Percentiles rank a stretch among this genome's conserved stretches.
phyloP scores from a whole-genome alignment of 2,329 filamentous ascomycete genomes.

The Verticillium albo-atrum region DNA sequence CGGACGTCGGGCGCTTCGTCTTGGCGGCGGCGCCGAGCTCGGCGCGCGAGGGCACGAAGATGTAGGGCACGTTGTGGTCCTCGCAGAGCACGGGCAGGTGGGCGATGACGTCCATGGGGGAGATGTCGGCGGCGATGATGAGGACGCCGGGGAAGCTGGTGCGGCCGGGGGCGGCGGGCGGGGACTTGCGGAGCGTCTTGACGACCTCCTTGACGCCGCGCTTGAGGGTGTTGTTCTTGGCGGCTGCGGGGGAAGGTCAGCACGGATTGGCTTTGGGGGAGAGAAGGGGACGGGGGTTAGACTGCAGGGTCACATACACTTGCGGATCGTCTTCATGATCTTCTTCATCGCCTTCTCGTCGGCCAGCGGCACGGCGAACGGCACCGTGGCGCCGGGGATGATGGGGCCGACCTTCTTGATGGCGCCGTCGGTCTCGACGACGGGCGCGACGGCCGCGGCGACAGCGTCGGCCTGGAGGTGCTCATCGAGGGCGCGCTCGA shows the following conservation, averaged over 20 bases:
- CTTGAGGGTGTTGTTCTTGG: conserved; percentile 92
- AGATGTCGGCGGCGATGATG: conserved; percentile 94
- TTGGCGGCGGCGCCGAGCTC: conserved; percentile 90
- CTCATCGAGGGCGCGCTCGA: conserved; percentile 60
- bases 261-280: too few relatives aligned
- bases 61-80: conserved; percentile 94
- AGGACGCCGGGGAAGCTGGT: conserved; percentile 69
- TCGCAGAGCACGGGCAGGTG: conserved; percentile 98
- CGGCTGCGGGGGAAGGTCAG: conserved; percentile 52
- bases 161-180: conserved; percentile 61
- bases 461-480: conserved; percentile 55
- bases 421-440: conserved; percentile 39
- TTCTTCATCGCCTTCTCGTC: conserved; percentile 72
- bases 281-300: too few relatives aligned
- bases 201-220: conserved; percentile 98
- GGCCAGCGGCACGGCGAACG: conserved; percentile 77
- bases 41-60: conserved; percentile 88
- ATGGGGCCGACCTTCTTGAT: conserved; percentile 37
- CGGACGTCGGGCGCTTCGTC: conserved; percentile 94
- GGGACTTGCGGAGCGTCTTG: conserved; percentile 93
- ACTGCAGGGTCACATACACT: conserved; percentile 36
- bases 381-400: conserved; percentile 60
- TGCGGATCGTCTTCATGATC: conserved; percentile 52
- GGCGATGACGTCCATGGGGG: conserved; percentile 96
- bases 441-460: conserved; percentile 31